These are phyloP conservation scores for Pseudocercospora fuligena DNA, from an alignment of 2,329 filamentous ascomycete species.

Conservation along the genomic window DNA sequence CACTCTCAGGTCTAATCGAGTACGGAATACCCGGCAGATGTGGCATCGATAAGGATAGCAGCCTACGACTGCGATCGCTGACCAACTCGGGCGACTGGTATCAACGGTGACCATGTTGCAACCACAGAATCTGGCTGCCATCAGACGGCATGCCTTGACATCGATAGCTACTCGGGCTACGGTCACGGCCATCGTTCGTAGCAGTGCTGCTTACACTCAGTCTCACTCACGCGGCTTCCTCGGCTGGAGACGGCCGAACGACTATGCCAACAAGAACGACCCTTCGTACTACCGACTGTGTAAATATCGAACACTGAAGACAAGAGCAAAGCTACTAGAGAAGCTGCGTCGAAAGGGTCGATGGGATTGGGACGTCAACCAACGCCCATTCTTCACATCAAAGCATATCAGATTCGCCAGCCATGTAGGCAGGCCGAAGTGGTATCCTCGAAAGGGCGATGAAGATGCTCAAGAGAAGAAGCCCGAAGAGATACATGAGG, in stretches of 20 bases:
- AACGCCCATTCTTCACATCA: constrained; percentile 35
- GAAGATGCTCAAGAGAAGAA: constrained; percentile 22
- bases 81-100: background rate
- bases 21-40: background rate
- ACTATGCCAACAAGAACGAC: constrained; percentile 40
- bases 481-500: constrained; percentile 14
- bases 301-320: constrained; percentile 38
- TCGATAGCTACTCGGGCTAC: constrained; percentile 18
- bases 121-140: constrained; percentile 5
- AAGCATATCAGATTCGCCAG: constrained; percentile 39
- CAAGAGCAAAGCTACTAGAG: constrained; percentile 39
- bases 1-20: no score
- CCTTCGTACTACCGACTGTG: constrained; percentile 38
- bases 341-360: constrained; percentile 37
- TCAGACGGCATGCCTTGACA: constrained; percentile 6
- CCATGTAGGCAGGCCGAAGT: constrained; percentile 33
- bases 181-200: constrained; percentile 22
- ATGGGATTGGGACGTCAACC: constrained; percentile 38
- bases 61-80: constrained; percentile 6
- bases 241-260: constrained; percentile 31
- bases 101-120: constrained; percentile 7
- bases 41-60: constrained; percentile 11
- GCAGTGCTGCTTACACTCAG: constrained; percentile 18
- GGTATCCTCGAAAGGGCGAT: constrained; percentile 24
- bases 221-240: constrained; percentile 33